phyloP scores from a whole-genome alignment of 2,329 filamentous ascomycete genomes.

The Colletotrichum kahawae region DNA sequence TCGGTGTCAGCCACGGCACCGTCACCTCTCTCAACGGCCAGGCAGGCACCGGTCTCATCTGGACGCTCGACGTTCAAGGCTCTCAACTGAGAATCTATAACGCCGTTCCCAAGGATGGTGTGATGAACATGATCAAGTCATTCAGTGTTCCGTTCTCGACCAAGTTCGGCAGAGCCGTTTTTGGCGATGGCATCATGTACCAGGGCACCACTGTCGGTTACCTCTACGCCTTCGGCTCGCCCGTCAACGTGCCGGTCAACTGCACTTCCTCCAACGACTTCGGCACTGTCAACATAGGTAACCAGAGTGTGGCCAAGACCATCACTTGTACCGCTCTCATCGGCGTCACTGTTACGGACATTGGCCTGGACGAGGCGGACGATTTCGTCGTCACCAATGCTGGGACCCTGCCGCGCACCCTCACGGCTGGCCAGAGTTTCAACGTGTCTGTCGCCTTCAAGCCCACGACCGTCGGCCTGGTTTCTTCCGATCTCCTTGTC shows the following conservation, averaged over 20 bases:
- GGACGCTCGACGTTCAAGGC: constrained; percentile 61
- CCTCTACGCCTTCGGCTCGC: constrained; percentile 61
- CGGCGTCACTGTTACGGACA: constrained; percentile 42
- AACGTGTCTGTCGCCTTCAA: constrained; percentile 48
- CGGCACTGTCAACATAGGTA: constrained; percentile 35
- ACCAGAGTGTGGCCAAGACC: constrained; percentile 25
- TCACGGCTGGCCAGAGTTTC: constrained; percentile 43
- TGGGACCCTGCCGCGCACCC: constrained; percentile 33
- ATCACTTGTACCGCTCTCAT: constrained; percentile 56
- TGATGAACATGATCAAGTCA: constrained; percentile 51
- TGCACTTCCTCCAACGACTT: constrained; percentile 56
- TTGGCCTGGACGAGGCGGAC: constrained; percentile 36
- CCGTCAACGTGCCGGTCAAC: constrained; percentile 58
- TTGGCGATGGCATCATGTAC: constrained; percentile 61
- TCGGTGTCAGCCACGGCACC: constrained; percentile 62
- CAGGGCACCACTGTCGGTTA: constrained; percentile 56
- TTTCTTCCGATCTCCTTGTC: constrained; percentile 52
- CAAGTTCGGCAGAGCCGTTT: constrained; percentile 63
- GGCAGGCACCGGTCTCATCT: constrained; percentile 59
- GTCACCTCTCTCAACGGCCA: constrained; percentile 59
- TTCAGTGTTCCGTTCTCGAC: constrained; percentile 57
- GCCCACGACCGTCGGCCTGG: constrained; percentile 50
- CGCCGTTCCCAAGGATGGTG: constrained; percentile 51
- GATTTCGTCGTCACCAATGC: constrained; percentile 41
- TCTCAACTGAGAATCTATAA: constrained; percentile 57